Evolutionary conservation across 192 early-diverging fungal species (phyloP), one percentile per base, ranked within the genome.

Genomic region (Cetraspora pellucida): DNA sequence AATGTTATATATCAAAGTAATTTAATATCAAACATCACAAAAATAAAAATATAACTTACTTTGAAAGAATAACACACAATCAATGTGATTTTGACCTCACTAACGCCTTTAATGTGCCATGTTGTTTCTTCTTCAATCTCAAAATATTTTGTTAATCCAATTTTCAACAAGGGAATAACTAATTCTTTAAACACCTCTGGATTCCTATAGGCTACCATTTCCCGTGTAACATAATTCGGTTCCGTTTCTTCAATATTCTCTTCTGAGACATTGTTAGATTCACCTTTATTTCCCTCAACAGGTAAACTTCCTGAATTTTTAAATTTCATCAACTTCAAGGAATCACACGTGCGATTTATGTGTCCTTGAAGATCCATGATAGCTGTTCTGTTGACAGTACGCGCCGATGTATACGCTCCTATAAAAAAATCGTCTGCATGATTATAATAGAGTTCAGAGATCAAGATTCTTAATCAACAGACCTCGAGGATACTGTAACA

Each of bases 401-500:
- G 85, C 77, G 86, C 88, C 3, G 83, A 84, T 2, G 91, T 92
- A 75, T 92, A 92, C 1, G 90, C 84, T 10, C 88, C 91, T 85
- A 21, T 27, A 2, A 54, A 54, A 54, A 19, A 14, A 10, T 19
- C 3, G 14, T 19, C 14, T 52, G 11, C 5, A 0, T 54, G 13
- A n/a, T 19, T 54, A 54, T 54, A 13, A 54, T 54, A 4, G 16
- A 54, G 4, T 54, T 54, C 50, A 52, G 19, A 52, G 14, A 52
- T 17, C 50, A 17, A 2, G 5, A 52, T 11, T 52, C 5, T 17
- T 17, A 49, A 49, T 10, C 3, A 52, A 52, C 14, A 52, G 13
- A 52, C 50, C 63, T 44, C 63, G 30, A 11, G 63, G 63, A 65
- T 45, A 65, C n/a, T 44, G 11, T 43, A 65, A 44, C 37, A 65